Percentiles rank a stretch among this genome's conserved stretches.
These are phyloP conservation scores for Erigeron philadelphicus DNA, from an alignment of 140 eudicot genomes.

Conservation along the genomic window DNA sequence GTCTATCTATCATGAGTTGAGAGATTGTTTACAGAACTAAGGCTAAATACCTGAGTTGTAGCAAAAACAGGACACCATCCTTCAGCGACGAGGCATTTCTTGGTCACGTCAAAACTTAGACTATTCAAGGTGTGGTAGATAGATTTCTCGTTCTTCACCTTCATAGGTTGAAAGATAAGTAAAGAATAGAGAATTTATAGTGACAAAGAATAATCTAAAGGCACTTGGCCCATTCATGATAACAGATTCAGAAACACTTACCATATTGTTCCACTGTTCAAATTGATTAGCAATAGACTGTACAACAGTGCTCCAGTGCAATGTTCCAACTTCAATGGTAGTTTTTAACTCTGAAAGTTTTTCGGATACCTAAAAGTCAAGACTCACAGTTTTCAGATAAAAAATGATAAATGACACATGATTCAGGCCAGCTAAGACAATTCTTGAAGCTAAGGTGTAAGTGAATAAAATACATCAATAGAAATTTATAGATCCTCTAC, in stretches of 20 bases:
- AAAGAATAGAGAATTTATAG: constrained; percentile 15
- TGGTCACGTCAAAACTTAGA: constrained; percentile 85
- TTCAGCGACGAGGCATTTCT: constrained; percentile 92
- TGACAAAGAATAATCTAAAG: constrained; percentile 4
- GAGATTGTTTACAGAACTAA: background rate
- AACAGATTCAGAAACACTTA: constrained; percentile 26
- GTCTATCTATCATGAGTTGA: constrained; percentile 1
- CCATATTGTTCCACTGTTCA: constrained; percentile 80
- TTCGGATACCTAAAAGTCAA: constrained; percentile 52
- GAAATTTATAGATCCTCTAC: background rate
- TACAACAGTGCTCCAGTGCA: constrained; percentile 65
- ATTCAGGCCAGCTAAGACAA: background rate
- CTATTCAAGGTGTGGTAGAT: constrained; percentile 63
- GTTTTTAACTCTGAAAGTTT: constrained; percentile 75
- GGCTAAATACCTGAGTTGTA: constrained; percentile 49
- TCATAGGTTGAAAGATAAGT: constrained; percentile 24
- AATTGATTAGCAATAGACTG: constrained; percentile 61
- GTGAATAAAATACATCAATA: too few species aligned
- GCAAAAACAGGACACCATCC: constrained; percentile 95
- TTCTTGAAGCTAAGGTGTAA: too few species aligned
- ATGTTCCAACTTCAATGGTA: constrained; percentile 67
- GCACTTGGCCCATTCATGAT: background rate
- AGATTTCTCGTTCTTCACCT: constrained; percentile 80
- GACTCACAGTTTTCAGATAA: constrained; percentile 5
- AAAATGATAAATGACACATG: too few species aligned